phyloP scores from a whole-genome alignment of 345 rosid species.

The Syzygium aromaticum region DNA sequence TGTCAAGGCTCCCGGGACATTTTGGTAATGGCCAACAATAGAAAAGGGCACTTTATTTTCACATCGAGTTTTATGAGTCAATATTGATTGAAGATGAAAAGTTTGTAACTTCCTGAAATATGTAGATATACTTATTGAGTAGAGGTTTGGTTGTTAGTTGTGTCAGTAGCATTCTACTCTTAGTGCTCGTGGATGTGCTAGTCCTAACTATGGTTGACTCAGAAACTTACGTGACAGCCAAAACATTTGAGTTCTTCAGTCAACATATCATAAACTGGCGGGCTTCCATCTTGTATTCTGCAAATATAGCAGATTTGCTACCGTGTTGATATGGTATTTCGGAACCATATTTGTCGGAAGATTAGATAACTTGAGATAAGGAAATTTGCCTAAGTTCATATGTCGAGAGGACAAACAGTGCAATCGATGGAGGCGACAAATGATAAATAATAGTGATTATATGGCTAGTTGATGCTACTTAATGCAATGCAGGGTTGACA shows the following conservation, averaged over 20 bases:
- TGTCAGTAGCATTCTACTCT: background rate
- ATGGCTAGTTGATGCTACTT: background rate
- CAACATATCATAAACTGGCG: background rate
- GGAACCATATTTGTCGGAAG: background rate
- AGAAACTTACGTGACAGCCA: background rate
- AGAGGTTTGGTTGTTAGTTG: background rate
- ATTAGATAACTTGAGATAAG: background rate
- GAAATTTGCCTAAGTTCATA: background rate
- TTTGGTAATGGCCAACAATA: slow-evolving; percentile 34
- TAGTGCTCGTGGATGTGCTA: background rate
- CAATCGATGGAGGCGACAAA: background rate
- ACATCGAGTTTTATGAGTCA: background rate
- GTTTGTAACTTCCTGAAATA: background rate
- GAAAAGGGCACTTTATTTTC: background rate
- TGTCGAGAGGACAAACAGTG: background rate
- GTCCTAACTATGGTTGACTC: background rate
- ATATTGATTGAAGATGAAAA: background rate
- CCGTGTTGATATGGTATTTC: background rate
- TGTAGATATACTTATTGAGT: background rate
- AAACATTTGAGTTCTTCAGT: background rate
- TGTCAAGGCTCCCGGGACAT: slow-evolving; percentile 84
- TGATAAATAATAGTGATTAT: background rate
- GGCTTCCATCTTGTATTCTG: background rate
- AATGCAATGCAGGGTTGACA: background rate
- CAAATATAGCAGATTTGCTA: background rate